phyloP scores from a whole-genome alignment of 208 protist genomes.

The Entamoeba histolytica region DNA sequence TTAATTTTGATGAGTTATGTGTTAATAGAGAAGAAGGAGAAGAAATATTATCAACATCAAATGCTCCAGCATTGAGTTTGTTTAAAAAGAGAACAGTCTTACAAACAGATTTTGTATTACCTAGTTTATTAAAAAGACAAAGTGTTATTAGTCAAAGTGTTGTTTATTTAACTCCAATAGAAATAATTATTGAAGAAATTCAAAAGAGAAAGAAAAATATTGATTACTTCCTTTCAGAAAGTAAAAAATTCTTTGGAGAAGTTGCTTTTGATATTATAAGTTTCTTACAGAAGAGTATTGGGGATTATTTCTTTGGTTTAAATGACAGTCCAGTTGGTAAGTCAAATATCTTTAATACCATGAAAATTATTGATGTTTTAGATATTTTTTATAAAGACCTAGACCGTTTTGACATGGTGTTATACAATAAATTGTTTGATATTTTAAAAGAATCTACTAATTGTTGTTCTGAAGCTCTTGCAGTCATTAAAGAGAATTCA shows the following conservation, averaged over 20 bases:
- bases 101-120: background rate
- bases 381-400: background rate
- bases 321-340: background rate
- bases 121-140: background rate
- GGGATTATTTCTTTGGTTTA: background rate
- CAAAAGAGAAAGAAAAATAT: background rate
- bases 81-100: background rate
- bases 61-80: background rate
- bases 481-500: background rate
- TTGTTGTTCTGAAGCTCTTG: background rate
- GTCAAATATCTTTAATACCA: background rate
- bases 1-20: background rate
- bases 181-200: background rate
- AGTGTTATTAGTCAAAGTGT: background rate
- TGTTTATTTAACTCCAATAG: background rate
- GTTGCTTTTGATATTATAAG: background rate
- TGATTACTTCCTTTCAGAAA: background rate
- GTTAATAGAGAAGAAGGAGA: background rate
- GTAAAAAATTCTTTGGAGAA: background rate
- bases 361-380: background rate
- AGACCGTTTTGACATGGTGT: background rate
- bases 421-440: background rate
- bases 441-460: background rate
- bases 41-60: background rate
- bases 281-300: background rate